phyloP scores from a whole-genome alignment of 2,329 filamentous ascomycete genomes.

The Trichoderma lentiforme region DNA sequence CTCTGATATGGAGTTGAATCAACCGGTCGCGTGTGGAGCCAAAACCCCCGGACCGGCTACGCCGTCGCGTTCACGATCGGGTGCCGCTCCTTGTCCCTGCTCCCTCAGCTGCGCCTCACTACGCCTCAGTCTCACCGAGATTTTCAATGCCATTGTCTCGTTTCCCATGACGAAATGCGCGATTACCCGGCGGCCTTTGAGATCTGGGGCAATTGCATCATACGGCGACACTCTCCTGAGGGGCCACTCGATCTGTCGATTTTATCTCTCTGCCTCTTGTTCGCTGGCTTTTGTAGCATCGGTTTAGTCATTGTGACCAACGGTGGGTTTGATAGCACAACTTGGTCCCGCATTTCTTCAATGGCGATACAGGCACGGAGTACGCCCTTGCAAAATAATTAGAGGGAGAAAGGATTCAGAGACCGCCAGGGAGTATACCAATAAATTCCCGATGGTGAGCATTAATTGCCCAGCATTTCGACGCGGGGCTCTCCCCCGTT shows the following conservation, averaged over 20 bases:
- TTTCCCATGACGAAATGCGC: constrained; percentile 3
- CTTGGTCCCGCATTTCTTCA: background rate
- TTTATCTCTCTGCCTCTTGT: background rate
- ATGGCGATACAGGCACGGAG: background rate
- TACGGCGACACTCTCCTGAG: background rate
- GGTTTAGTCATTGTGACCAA: background rate
- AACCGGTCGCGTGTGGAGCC: background rate
- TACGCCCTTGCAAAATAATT: background rate
- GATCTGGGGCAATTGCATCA: constrained; percentile 9
- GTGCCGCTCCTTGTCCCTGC: background rate
- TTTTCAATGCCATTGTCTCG: background rate
- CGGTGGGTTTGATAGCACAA: background rate
- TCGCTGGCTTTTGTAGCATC: background rate
- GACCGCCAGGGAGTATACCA: background rate
- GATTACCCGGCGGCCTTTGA: background rate
- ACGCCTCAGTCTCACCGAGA: constrained; percentile 9
- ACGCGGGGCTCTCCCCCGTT: background rate
- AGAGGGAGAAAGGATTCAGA: background rate
- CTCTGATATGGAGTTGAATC: background rate
- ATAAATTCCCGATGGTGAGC: background rate
- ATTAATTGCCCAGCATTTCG: background rate
- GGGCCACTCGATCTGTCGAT: background rate
- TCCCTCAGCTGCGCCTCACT: constrained; percentile 6
- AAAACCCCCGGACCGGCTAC: background rate
- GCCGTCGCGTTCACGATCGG: constrained; percentile 9